Conservation (phyloP, 2,329 filamentous ascomycete species). For the Colletotrichum tropicale region DNA sequence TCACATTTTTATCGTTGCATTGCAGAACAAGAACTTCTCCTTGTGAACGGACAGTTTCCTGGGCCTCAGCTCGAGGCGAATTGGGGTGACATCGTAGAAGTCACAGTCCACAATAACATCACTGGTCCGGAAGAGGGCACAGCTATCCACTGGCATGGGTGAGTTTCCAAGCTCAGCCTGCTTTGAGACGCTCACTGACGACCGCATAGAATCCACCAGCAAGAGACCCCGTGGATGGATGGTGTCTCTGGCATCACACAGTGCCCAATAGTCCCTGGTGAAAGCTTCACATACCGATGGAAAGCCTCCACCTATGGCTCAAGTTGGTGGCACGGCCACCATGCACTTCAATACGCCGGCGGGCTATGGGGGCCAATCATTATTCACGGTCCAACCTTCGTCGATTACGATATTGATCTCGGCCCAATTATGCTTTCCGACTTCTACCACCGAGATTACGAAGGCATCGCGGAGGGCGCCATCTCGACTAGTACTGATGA, state of each 20-base stretch:
- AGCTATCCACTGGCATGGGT: conserved; percentile 19
- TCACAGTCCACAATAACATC: conserved; percentile 17
- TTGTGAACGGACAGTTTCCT: conserved; percentile 8
- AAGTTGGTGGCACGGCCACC: conserved; percentile 66
- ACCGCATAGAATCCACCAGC: conserved; percentile 2
- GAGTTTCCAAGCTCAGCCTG: not conserved
- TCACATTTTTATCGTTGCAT: not conserved
- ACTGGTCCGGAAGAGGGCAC: conserved; percentile 16
- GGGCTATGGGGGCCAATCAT: conserved; percentile 64
- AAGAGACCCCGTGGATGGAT: conserved; percentile 40
- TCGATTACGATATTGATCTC: conserved; percentile 62
- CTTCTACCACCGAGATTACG: conserved; percentile 59
- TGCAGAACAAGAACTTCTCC: conserved; percentile 2
- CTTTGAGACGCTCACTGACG: not conserved
- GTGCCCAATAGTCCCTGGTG: conserved; percentile 55
- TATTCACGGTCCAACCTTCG: conserved; percentile 58
- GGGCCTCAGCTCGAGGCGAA: conserved; percentile 13
- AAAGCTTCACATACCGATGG: conserved; percentile 60
- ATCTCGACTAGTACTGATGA: conserved; percentile 41
- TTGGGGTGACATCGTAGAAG: conserved; percentile 9
- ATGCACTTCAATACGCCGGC: conserved; percentile 50
- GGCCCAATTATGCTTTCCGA: conserved; percentile 62
- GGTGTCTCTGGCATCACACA: conserved; percentile 57
- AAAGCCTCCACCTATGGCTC: conserved; percentile 57
- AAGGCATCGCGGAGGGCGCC: conserved; percentile 51